Conservation (phyloP, 1,139 yeast genomes). For the Hansenula lynferdii region DNA sequence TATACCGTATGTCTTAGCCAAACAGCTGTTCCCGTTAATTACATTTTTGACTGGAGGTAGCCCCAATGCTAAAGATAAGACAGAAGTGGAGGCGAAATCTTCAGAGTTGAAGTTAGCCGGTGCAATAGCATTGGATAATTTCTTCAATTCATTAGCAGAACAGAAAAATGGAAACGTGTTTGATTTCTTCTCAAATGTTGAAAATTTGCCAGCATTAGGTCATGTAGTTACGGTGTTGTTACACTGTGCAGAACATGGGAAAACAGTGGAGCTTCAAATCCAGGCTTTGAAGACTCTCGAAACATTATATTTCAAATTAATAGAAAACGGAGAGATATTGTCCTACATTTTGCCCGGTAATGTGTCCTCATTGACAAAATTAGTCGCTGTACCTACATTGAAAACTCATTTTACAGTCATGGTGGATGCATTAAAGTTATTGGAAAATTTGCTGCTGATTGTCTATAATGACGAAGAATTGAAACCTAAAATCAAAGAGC, state of each 20-base stretch:
- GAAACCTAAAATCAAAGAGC: constrained; percentile 14
- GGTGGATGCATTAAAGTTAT: constrained; percentile 27
- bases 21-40: constrained; percentile 45
- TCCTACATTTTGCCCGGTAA: constrained; percentile 54
- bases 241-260: constrained; percentile 27
- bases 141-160: constrained; percentile 25
- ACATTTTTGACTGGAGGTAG: constrained; percentile 41
- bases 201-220: constrained; percentile 39
- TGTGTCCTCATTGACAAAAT: constrained; percentile 43
- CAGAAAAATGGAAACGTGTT: constrained; percentile 23
- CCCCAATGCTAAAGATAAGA: constrained; percentile 24
- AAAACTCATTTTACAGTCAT: constrained; percentile 37
- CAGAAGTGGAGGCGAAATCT: constrained; percentile 23
- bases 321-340: constrained; percentile 44
- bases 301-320: constrained; percentile 29
- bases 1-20: constrained; percentile 35
- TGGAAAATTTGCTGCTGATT: constrained; percentile 28
- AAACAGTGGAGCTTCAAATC: constrained; percentile 28
- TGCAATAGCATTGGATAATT: constrained; percentile 28
- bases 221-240: constrained; percentile 42
- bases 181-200: constrained; percentile 32
- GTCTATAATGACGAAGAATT: constrained; percentile 41
- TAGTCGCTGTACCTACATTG: constrained; percentile 33
- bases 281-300: constrained; percentile 32
- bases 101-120: constrained; percentile 41